phyloP scores from a whole-genome alignment of 164 flowering plant genomes.

The Tetracentron sinense region DNA sequence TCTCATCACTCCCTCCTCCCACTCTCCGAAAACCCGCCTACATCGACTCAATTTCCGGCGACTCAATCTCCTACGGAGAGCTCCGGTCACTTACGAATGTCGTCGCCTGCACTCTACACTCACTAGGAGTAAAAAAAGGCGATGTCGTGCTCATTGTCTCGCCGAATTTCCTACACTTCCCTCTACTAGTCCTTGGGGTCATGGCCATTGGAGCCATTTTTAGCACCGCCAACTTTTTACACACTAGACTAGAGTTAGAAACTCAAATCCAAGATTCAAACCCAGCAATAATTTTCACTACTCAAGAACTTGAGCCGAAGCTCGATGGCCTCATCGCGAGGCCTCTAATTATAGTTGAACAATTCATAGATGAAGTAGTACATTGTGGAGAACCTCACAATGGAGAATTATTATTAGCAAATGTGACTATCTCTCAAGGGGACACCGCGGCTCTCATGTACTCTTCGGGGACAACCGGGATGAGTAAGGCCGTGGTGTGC shows the following conservation, averaged over 20 bases:
- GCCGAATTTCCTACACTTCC: constrained; percentile 24
- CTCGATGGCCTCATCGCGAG: constrained; percentile 13
- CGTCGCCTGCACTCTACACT: constrained; percentile 9
- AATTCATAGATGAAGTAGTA: constrained; percentile 12
- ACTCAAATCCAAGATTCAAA: constrained; percentile 21
- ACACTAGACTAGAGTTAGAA: constrained; percentile 19
- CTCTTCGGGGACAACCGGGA: constrained; percentile 34
- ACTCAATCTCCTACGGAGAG: constrained; percentile 16
- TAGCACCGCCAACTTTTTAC: constrained; percentile 27
- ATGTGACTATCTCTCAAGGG: background rate
- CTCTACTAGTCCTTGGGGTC: constrained; percentile 20
- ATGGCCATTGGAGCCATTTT: constrained; percentile 27
- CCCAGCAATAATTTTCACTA: constrained; percentile 20
- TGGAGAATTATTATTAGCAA: background rate
- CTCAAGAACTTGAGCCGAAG: constrained; percentile 16
- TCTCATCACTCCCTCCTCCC: constrained; percentile 16
- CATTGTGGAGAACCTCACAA: background rate
- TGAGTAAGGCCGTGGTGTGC: constrained; percentile 29
- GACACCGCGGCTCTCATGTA: constrained; percentile 31
- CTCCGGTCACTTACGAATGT: constrained; percentile 12
- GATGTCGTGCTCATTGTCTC: constrained; percentile 25
- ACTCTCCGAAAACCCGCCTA: constrained; percentile 22
- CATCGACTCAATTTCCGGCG: constrained; percentile 22
- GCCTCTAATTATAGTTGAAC: constrained; percentile 4
- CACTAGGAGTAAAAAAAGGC: constrained; percentile 22